Base-by-base conservation (phyloP, 2,329 filamentous ascomycete genomes). In the Penicillium sp. region DNA sequence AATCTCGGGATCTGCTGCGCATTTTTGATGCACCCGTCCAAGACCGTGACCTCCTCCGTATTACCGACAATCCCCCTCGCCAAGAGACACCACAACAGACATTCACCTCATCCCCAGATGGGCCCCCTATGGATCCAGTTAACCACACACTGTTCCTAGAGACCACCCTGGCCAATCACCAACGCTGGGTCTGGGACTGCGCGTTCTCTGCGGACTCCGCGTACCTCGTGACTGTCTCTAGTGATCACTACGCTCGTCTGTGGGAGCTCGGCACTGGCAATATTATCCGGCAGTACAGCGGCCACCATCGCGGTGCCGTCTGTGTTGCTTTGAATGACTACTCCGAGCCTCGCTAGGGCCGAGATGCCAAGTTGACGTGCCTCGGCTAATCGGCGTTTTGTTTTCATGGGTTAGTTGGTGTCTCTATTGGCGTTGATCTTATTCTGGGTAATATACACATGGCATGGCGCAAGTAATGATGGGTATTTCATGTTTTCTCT, bases 181-280 rank as follows among this genome's bases (percentile, higher is more conserved):
- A 97, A 76, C 87, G 92, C 51, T 97, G 92, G 92, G 92, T 97
- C 1, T 97, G 92, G 92, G 92, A 97, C 73, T 97, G 92, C 68
- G 92, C 92, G 0, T 97, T 97, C 75, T 93, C 89, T 59, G 92
- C 92, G 26, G 92, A 97, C 72, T 92, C 88, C 33, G 92, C 92
- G 0, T 97, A 97, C 69, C 80, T 97, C 7, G 92, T 97, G 12
- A 97, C 92, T 0, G 91, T 92, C 5, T 96, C 91, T 71, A 93
- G 88, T 40, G 92, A 97, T 71, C 92, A 97, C 73, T 97, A 96
- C 70, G 92, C 92, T 2, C 83, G 92, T 17, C 77, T 97, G 54
- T 97, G 92, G 92, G 92, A 97, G 78, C 79, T 97, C 61, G 80
- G 82, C 61, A 91, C 88, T 63, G 91, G 95, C 73, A 88, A 87